A percentile compares a stretch with the other conserved stretches of the same genome.
Evolutionary conservation across 306 rosid genomes (phyloP).

Genomic region (Datisca glomerata): DNA sequence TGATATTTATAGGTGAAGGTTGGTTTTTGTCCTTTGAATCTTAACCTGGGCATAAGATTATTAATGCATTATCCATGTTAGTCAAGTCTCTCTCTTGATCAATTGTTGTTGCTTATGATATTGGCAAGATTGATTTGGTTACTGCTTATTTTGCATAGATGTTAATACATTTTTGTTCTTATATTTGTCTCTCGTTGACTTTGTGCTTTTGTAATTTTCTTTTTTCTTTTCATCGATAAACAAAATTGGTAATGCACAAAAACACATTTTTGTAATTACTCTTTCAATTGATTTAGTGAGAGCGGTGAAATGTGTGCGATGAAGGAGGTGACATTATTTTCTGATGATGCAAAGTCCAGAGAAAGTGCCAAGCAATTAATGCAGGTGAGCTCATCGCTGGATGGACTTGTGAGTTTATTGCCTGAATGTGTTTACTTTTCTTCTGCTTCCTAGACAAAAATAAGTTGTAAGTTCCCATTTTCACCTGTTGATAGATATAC

Average conservation of each 20-base stretch:
- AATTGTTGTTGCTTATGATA: no score
- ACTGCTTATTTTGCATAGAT: no score
- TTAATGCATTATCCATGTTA: no score
- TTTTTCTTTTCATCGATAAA: no score
- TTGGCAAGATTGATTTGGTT: not conserved
- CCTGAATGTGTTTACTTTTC: not conserved
- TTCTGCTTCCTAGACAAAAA: not conserved
- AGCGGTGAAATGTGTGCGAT: constrained; percentile 98
- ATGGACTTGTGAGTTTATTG: constrained; percentile 9
- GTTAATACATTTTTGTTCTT: no score
- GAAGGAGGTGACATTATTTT: constrained; percentile 92
- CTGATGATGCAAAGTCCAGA: constrained; percentile 89
- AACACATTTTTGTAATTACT: no score
- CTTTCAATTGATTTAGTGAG: constrained; percentile 38
- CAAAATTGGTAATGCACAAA: no score
- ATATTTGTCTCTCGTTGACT: no score
- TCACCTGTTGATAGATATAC: constrained; percentile 7
- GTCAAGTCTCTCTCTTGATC: not conserved
- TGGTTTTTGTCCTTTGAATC: constrained; percentile 2
- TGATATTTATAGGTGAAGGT: not conserved
- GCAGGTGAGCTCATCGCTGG: constrained; percentile 53
- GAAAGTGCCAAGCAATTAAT: constrained; percentile 83
- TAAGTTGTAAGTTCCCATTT: not conserved
- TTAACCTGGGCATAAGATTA: not conserved
- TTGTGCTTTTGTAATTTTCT: no score